Evolutionary conservation across 345 rosid species (phyloP), one percentile per base, ranked within the genome.

Genomic region (Gossypium stocksii): DNA sequence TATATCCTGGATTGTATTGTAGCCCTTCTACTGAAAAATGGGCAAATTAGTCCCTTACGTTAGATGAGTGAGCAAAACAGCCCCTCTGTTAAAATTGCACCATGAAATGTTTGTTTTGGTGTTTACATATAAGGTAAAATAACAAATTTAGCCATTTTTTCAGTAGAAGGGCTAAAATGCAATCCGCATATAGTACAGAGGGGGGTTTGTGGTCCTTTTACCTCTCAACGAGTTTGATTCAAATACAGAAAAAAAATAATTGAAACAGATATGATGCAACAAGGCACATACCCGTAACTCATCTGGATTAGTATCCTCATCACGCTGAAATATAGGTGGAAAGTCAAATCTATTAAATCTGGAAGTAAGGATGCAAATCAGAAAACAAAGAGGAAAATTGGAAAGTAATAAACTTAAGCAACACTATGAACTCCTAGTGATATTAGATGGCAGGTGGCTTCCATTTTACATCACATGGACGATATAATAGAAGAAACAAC

Each of bases 331-430:
- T 78, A 92, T 87, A 51, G 98, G 98, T 20, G 97, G 90, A 71
- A 85, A 89, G 59, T 94, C 95, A 77, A 94, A 94, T 80, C 85
- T 86, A 76, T 94, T 94, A 82, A 94, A 94, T 80, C 98, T 94
- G 91, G 68, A 79, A 82, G 64, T 49, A 77, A 19, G 49, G 43
- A 56, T 51, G 57, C 61, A 79, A 66, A 65, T 44, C 56, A 72
- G 56, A 58, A 23, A 57, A 59, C 29, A 51, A 52, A 2, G 53
- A 27, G 38, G 22, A 69, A 60, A 69, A 34, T 41, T 58, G 11
- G 14, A 70, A 5, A 72, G 4, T 4, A 46, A 77, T 63, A 54
- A 23, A 75, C 58, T 62, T 66, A 66, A 53, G 75, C 38, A 66
- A 23, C 67, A 67, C 8, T 22, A 60, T 1, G 52, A 62, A 80